phyloP scores from a whole-genome alignment of 352 stramenopile species.

The Phytopythium ostracodes region DNA sequence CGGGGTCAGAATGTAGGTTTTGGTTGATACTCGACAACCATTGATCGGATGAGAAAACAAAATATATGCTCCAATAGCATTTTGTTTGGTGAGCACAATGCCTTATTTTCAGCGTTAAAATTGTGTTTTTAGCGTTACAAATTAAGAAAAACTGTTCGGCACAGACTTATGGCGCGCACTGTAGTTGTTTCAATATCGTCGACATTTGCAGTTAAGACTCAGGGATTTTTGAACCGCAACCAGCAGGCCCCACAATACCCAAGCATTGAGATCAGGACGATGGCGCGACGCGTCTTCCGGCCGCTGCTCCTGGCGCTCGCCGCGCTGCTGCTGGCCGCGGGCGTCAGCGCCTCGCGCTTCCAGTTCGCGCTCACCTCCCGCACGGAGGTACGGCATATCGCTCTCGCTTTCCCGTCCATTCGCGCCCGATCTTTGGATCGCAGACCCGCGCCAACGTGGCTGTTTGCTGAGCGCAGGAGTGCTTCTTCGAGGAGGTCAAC shows the following conservation, averaged over 20 bases:
- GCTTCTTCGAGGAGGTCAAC: constrained; percentile 55
- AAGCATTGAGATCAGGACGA: background rate
- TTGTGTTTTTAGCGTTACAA: too few species aligned
- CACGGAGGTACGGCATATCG: constrained; percentile 32
- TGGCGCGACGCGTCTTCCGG: constrained; percentile 6
- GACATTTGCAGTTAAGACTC: too few species aligned
- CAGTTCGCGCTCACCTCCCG: constrained; percentile 40
- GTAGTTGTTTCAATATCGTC: too few species aligned
- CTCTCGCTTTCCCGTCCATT: background rate
- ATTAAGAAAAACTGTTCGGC: too few species aligned
- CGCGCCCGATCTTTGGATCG: background rate
- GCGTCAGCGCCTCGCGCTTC: constrained; percentile 35
- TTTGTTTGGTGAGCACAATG: too few species aligned
- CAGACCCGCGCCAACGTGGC: background rate
- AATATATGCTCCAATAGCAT: too few species aligned
- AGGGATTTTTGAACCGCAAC: too few species aligned
- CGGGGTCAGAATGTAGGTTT: too few species aligned
- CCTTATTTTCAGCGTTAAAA: too few species aligned
- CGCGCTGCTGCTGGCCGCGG: constrained; percentile 11
- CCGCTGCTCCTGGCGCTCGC: constrained; percentile 10
- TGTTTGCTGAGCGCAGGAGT: constrained; percentile 27
- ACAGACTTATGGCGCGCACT: too few species aligned
- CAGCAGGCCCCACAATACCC: background rate
- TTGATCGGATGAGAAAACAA: too few species aligned
- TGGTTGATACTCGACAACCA: too few species aligned